Conservation (phyloP, 495 filamentous ascomycete genomes). For the Lophiostoma macrostomum region DNA sequence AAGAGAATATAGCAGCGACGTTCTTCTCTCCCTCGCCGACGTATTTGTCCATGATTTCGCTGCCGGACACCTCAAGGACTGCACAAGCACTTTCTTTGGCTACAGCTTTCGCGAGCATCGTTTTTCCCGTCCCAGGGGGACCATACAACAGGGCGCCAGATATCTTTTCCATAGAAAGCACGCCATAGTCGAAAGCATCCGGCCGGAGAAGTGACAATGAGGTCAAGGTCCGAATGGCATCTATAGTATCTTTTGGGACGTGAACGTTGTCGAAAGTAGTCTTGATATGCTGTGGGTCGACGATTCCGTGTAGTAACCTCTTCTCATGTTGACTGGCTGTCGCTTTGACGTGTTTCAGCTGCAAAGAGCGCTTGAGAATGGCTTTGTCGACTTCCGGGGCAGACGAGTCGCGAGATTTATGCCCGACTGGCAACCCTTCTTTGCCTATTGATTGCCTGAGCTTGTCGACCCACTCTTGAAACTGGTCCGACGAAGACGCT, state of each 20-base stretch:
- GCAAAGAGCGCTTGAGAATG: background rate
- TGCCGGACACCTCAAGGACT: constrained; percentile 69
- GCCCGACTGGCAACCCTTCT: too few relatives aligned
- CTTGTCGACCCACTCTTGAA: background rate
- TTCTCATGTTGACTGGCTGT: constrained; percentile 68
- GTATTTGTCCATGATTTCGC: constrained; percentile 90
- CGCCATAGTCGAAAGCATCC: constrained; percentile 94
- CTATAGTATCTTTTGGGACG: constrained; percentile 76
- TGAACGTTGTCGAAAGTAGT: constrained; percentile 85
- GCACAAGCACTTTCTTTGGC: constrained; percentile 91
- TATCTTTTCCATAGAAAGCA: constrained; percentile 86
- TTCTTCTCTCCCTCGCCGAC: constrained; percentile 97
- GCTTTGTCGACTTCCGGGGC: background rate
- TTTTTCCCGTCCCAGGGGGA: constrained; percentile 94
- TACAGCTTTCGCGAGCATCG: constrained; percentile 89
- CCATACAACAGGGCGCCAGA: constrained; percentile 89
- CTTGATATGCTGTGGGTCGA: constrained; percentile 73
- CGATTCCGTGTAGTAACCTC: constrained; percentile 73
- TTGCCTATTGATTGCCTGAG: background rate
- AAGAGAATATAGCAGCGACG: constrained; percentile 83
- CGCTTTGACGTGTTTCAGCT: constrained; percentile 18
- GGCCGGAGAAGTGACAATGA: constrained; percentile 82
- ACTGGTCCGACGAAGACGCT: too few relatives aligned
- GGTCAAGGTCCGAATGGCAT: constrained; percentile 84
- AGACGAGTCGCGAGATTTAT: too few relatives aligned